These are phyloP conservation scores for Candida tammaniensis DNA, from an alignment of 805 yeast species.

Conservation along the genomic window DNA sequence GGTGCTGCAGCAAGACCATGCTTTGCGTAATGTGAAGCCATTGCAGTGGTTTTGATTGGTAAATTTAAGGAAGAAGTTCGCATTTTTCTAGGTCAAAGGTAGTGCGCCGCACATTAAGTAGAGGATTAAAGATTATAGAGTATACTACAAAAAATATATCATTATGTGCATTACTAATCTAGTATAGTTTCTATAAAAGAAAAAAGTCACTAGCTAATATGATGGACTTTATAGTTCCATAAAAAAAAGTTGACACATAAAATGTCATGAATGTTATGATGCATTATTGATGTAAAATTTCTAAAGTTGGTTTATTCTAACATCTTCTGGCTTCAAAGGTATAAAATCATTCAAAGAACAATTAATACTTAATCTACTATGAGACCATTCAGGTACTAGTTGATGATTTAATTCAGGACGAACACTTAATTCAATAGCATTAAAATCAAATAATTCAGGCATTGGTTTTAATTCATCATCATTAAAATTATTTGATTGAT, in stretches of 20 bases:
- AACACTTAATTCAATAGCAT: conserved; percentile 49
- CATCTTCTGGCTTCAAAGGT: conserved; percentile 12
- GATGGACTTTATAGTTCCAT: too few relatives aligned
- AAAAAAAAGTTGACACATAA: too few relatives aligned
- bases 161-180: conserved; percentile 3
- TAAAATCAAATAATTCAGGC: conserved; percentile 53
- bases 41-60: conserved; percentile 14
- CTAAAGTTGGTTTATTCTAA: conserved; percentile 11
- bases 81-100: too few relatives aligned
- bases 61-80: background rate
- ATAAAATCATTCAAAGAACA: conserved; percentile 11
- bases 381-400: conserved; percentile 42
- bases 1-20: conserved; percentile 69
- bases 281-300: too few relatives aligned
- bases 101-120: too few relatives aligned
- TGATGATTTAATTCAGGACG: conserved; percentile 36
- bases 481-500: conserved; percentile 30
- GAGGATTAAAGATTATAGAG: too few relatives aligned
- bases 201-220: background rate
- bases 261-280: too few relatives aligned
- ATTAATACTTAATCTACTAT: conserved; percentile 12
- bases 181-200: conserved; percentile 1
- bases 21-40: conserved; percentile 45
- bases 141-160: too few relatives aligned
- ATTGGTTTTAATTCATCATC: conserved; percentile 42